Evolutionary conservation across 1,284 basidiomycete genomes (phyloP).

Genomic region (Exobasidium cylindrosporum): DNA sequence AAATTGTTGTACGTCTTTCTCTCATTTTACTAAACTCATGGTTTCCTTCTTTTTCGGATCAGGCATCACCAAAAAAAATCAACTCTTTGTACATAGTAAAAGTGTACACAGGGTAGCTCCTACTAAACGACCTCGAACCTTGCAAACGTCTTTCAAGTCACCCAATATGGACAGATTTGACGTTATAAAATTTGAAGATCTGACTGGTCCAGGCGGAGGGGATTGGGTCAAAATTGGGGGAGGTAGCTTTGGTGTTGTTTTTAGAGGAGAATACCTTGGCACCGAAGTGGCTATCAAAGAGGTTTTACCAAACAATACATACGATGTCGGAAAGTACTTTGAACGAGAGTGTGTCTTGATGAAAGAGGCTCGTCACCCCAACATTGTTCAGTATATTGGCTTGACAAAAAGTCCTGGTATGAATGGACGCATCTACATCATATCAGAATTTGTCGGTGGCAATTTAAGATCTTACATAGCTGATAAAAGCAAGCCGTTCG

Average conservation of each 20-base stretch:
- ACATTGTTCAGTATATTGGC: slow-evolving; percentile 90
- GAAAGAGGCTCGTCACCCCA: slow-evolving; percentile 86
- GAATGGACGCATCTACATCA: slow-evolving; percentile 64
- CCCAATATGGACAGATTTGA: slow-evolving; percentile 47
- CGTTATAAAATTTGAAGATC: slow-evolving; percentile 47
- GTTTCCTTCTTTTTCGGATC: no score
- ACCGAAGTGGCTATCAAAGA: slow-evolving; percentile 96
- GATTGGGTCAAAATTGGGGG: slow-evolving; percentile 47
- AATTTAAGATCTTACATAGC: slow-evolving; percentile 46
- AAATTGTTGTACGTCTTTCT: no score
- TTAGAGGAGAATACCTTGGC: slow-evolving; percentile 75
- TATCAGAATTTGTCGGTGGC: slow-evolving; percentile 49
- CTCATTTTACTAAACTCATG: no score
- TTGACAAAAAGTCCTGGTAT: slow-evolving; percentile 79
- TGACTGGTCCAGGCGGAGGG: slow-evolving; percentile 42
- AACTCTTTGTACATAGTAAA: no score
- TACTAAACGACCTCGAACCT: neutral
- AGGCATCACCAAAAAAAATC: no score
- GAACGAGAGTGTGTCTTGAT: slow-evolving; percentile 94
- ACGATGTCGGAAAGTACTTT: slow-evolving; percentile 93
- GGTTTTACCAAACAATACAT: slow-evolving; percentile 80
- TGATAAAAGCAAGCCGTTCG: slow-evolving; percentile 41
- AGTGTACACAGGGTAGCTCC: no score
- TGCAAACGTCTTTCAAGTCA: neutral
- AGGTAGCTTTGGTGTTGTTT: slow-evolving; percentile 49